Percentiles rank a stretch among this genome's conserved stretches.
These are phyloP conservation scores for Neostapfia colusana DNA, from an alignment of 176 grass and related monocot species.

Conservation along the genomic window DNA sequence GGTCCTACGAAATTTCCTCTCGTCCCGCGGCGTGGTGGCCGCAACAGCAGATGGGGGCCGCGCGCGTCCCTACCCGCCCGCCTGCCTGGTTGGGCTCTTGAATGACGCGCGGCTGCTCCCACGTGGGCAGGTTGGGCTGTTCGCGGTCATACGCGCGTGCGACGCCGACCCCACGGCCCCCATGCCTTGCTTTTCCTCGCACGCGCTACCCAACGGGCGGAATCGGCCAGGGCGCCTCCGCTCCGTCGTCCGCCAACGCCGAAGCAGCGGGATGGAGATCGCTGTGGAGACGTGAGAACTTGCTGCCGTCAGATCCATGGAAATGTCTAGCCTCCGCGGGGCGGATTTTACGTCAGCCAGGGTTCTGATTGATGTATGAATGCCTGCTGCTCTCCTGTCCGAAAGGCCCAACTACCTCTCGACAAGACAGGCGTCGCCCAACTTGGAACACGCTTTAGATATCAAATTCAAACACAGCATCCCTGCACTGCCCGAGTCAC, in stretches of 20 bases:
- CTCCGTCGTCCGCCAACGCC: too few relatives aligned
- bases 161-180: background rate
- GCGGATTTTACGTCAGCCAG: constrained; percentile 7
- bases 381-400: constrained; percentile 22
- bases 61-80: too few relatives aligned
- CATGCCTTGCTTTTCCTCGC: too few relatives aligned
- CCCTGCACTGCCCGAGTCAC: background rate
- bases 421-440: constrained; percentile 22
- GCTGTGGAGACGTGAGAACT: too few relatives aligned
- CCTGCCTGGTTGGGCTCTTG: background rate
- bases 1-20: too few relatives aligned
- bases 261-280: too few relatives aligned
- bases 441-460: constrained; percentile 27
- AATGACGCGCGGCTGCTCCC: constrained; percentile 32
- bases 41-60: too few relatives aligned
- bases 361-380: constrained; percentile 41
- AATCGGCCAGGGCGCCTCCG: too few relatives aligned
- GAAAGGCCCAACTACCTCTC: constrained; percentile 40
- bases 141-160: constrained; percentile 25
- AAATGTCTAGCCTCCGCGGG: too few relatives aligned
- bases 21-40: too few relatives aligned
- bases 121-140: constrained; percentile 40
- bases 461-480: constrained; percentile 25
- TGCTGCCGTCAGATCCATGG: too few relatives aligned
- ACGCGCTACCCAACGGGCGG: too few relatives aligned